phyloP scores from a whole-genome alignment of 2,329 filamentous ascomycete genomes.

The Dactylellina haptotyla region DNA sequence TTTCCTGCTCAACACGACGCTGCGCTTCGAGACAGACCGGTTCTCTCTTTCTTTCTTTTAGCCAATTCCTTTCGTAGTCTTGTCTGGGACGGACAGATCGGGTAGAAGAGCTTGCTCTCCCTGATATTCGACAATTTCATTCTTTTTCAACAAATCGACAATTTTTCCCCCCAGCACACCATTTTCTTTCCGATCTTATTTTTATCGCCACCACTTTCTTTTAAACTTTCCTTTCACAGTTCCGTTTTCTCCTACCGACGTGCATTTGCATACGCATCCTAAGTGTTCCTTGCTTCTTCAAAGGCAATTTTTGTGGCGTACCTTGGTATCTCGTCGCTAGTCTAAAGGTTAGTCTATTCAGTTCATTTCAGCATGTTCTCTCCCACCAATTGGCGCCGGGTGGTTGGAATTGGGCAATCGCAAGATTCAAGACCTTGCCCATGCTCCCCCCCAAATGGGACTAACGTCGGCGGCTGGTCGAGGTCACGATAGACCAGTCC shows the following conservation, averaged over 20 bases:
- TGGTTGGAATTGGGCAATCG: slow-evolving; percentile 27
- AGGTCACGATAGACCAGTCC: slow-evolving; percentile 34
- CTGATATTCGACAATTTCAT: slow-evolving; percentile 56
- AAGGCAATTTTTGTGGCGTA: slow-evolving; percentile 35
- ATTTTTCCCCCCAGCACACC: slow-evolving; percentile 44
- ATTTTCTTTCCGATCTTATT: slow-evolving; percentile 17
- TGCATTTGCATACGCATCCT: slow-evolving; percentile 31
- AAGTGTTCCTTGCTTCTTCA: not conserved
- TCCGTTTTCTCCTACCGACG: slow-evolving; percentile 44
- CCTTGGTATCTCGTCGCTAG: slow-evolving; percentile 38
- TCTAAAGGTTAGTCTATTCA: slow-evolving; percentile 36
- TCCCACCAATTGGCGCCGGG: slow-evolving; percentile 44
- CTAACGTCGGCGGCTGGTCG: slow-evolving; percentile 50
- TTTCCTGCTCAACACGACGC: slow-evolving; percentile 25
- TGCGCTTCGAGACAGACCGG: slow-evolving; percentile 50
- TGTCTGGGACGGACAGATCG: slow-evolving; percentile 54
- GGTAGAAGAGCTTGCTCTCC: slow-evolving; percentile 53
- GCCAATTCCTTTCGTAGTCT: slow-evolving; percentile 53
- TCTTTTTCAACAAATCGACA: slow-evolving; percentile 53
- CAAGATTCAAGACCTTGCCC: not conserved
- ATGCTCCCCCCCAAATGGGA: slow-evolving; percentile 30
- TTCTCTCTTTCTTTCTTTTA: slow-evolving; percentile 51
- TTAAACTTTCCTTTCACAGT: slow-evolving; percentile 20
- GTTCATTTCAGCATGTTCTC: slow-evolving; percentile 13
- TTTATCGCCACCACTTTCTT: slow-evolving; percentile 9